Evolutionary conservation across 208 protist genomes (phyloP).

Genomic region (Spongospora subterranea): DNA sequence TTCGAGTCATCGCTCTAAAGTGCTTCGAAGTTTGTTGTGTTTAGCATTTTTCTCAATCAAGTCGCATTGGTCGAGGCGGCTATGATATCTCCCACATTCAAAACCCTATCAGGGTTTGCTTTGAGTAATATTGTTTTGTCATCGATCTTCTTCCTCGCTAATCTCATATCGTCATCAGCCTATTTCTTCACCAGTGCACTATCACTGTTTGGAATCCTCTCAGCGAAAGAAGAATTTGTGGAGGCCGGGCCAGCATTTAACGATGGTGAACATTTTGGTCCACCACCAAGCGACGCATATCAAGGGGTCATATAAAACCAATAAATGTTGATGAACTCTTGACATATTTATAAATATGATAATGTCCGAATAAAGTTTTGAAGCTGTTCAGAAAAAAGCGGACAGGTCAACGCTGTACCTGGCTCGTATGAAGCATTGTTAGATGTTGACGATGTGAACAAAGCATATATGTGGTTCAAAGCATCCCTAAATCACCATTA

Average conservation of each 20-base stretch:
- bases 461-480: background rate
- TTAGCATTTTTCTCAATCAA: constrained; percentile 42
- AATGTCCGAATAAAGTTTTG: constrained; percentile 32
- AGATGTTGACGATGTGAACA: background rate
- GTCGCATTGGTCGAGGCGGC: constrained; percentile 19
- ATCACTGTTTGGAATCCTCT: constrained; percentile 9
- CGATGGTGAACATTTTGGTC: background rate
- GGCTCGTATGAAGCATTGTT: background rate
- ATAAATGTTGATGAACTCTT: background rate
- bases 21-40: background rate
- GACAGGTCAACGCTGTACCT: background rate
- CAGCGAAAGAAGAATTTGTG: constrained; percentile 31
- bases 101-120: background rate
- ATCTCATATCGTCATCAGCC: background rate
- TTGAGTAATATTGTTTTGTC: constrained; percentile 32
- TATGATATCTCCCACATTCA: background rate
- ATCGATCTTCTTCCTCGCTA: background rate
- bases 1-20: background rate
- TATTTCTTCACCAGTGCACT: constrained; percentile 50
- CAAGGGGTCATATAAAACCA: background rate
- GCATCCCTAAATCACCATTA: background rate
- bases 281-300: constrained; percentile 14
- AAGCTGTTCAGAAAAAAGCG: background rate
- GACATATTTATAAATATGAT: background rate
- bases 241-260: constrained; percentile 29